Base-by-base conservation (phyloP, 2,329 filamentous ascomycete genomes). In the Aspergillus neoniger region DNA sequence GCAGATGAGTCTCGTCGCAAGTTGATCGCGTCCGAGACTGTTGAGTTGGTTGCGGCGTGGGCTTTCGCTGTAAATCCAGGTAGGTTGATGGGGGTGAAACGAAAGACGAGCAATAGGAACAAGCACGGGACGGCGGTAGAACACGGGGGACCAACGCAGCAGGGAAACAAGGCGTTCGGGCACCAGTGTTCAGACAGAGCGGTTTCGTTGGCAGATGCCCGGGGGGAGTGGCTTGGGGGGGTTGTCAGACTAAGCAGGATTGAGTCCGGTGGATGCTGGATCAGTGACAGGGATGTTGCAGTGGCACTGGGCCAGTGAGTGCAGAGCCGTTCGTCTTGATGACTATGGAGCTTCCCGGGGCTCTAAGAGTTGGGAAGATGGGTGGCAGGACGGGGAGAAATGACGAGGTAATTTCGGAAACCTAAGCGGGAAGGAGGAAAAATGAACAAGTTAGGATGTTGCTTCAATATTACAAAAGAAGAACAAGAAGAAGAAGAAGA, bases 141-240 rank as follows among this genome's bases (percentile, higher is more conserved):
- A 62, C 32, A 64, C 55, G 61, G 57, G 63, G 63, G 63, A 69
- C 61, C 64, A 72, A 68, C 65, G 64, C 64, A 66, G 63, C 64
- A 61, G 67, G 60, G 57, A 70, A 69, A 70, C 70, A 69, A 74
- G 72, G 70, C 70, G 68, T 73, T 74, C 70, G 72, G 72, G 72
- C 72, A 75, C 63, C 70, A 72, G 71, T 62, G 69, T 61, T 69
- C 64, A 62, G 65, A 70, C 63, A 62, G 62, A 65, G 70, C 60
- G 65, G 67, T 67, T 69, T 72, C 65, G 71, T 68, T 70, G 67
- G 66, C 60, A 61, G 65, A 64, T 59, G 63, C 63, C 65, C 67
- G 69, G 64, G 55, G 56, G 69, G 64, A 70, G 64, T 70, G 68
- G 70, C 65, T 69, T 71, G 67, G 59, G 58, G 47, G 59, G 44